Conservation (phyloP, 2,329 filamentous ascomycete species). For the Hypoxylon sp. region DNA sequence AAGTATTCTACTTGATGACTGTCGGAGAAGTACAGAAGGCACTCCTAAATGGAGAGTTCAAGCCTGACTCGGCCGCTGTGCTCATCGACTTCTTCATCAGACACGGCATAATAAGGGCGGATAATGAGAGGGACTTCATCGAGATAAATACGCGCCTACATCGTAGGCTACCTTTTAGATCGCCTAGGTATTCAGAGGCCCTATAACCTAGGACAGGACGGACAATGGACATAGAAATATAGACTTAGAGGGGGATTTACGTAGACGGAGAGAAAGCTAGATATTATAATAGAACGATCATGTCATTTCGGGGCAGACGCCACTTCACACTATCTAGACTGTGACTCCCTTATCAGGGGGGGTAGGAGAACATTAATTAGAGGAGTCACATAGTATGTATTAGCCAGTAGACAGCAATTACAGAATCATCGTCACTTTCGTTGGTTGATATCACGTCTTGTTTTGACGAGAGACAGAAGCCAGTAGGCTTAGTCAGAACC, state of each 20-base stretch:
- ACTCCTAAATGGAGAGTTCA: conserved; percentile 80
- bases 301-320: not conserved
- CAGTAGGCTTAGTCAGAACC: not conserved
- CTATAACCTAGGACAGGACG: not conserved
- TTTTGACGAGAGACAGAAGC: not conserved
- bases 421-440: not conserved
- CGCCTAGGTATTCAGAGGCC: conserved; percentile 10
- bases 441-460: not conserved
- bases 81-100: conserved; percentile 86
- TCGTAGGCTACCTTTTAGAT: conserved; percentile 58
- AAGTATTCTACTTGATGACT: conserved; percentile 78
- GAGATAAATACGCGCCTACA: conserved; percentile 71
- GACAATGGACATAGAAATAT: not conserved
- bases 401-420: not conserved
- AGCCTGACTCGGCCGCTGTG: conserved; percentile 84
- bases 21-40: conserved; percentile 72
- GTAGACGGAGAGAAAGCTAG: not conserved
- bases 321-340: not conserved
- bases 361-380: not conserved
- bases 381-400: not conserved
- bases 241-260: not conserved
- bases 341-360: not conserved
- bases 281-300: not conserved
- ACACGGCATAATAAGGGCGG: conserved; percentile 79
- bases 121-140: conserved; percentile 79